Base-by-base conservation (phyloP, 2,329 filamentous ascomycete species). In the Fusarium veterinarium region DNA sequence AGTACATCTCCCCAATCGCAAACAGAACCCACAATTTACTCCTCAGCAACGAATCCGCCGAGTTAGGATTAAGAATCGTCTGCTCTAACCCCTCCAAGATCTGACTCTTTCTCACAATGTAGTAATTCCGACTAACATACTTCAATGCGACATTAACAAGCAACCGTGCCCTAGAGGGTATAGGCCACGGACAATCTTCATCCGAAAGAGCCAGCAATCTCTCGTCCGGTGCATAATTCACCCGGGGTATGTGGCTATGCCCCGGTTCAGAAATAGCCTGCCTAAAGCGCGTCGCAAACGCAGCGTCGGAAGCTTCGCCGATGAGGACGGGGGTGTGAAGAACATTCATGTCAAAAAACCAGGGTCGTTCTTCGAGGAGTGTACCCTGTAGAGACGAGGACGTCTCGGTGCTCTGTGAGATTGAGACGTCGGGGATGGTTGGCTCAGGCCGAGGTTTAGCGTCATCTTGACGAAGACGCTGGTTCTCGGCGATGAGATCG, bases 1-100 rank as follows among this genome's bases (percentile, higher is more conserved):
- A 85, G 35, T 85, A 86, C 37, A 84, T 81, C 64, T 86, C 84
- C 0, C 85, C 85, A 10, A 86, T 79, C 0, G 85, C 85, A 66
- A 86, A 84, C 6, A 86, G 48, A 0, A 82, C 83, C 78, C 83
- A 84, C 0, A 86, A 62, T 49, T 85, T 85, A 68, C 83, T 83
- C 17, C 78, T 80, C 0, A 79, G 64, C 0, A 84, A 67, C 1
- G 79, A 76, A 42, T 81, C 80, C 9, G 76, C 78, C 16, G 79
- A 80, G 11, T 76, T 71, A 5, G 79, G 77, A 41, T 82, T 80
- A 53, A 79, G 75, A n/a, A 84, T 80, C 0, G 80, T 77, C 23
- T 81, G 79, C 45, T 85, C 81, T 0, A 86, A 67, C 2, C 77
- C 77, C 5, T 81, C 79, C 0, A 82, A 64, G 8, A 85, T 80